A percentile compares a stretch with the other conserved stretches of the same genome.
phyloP scores from a whole-genome alignment of 331 rosid species.

The Quercus phellos region DNA sequence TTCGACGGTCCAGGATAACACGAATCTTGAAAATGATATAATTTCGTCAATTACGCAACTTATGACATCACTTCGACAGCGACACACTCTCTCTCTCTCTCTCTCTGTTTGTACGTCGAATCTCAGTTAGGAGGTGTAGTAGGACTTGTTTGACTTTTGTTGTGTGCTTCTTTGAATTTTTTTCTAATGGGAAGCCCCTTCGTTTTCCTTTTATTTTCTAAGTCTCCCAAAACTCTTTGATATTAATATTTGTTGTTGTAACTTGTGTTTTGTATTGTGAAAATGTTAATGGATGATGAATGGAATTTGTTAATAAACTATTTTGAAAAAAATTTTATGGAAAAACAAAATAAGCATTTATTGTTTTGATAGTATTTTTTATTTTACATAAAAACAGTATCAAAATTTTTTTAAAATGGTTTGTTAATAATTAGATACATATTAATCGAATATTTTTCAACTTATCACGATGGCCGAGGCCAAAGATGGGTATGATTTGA shows the following conservation, averaged over 20 bases:
- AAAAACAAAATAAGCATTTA: too few relatives aligned
- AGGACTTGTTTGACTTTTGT: slow-evolving; percentile 30
- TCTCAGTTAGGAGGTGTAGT: slow-evolving; percentile 16
- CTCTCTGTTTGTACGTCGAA: not conserved
- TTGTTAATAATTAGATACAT: rapidly evolving
- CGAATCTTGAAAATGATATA: slow-evolving; percentile 18
- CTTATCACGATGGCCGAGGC: rapidly evolving
- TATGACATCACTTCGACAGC: slow-evolving; percentile 7
- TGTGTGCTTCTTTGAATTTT: not conserved
- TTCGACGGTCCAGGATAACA: slow-evolving; percentile 5
- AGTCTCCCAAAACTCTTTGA: not conserved
- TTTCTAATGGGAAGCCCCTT: not conserved
- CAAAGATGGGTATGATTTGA: rapidly evolving
- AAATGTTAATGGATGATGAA: too few relatives aligned
- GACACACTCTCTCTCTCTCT: not conserved
- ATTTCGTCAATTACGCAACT: slow-evolving; percentile 10
- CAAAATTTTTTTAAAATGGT: rapidly evolving
- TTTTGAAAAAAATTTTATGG: too few relatives aligned
- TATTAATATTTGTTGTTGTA: not conserved
- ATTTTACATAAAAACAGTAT: rapidly evolving
- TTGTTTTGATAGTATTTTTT: too few relatives aligned
- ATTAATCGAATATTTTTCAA: rapidly evolving
- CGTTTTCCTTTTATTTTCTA: not conserved
- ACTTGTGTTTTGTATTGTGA: not conserved
- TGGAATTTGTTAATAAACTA: too few relatives aligned